phyloP scores from a whole-genome alignment of 1,284 basidiomycete genomes.

The Waitea zeae region DNA sequence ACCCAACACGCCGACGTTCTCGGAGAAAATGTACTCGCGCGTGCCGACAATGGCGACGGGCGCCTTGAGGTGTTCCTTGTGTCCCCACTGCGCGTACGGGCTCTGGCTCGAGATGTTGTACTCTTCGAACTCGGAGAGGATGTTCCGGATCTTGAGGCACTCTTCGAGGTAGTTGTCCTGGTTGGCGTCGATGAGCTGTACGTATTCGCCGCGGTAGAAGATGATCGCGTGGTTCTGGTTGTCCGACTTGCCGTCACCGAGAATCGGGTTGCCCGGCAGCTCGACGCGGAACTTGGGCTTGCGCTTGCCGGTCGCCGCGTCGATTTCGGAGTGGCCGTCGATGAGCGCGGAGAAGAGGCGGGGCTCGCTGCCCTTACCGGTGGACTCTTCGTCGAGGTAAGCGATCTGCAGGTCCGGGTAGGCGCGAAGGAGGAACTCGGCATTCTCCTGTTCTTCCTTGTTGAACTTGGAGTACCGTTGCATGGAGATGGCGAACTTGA shows the following conservation, averaged over 20 bases:
- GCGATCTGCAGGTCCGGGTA: constrained; percentile 99
- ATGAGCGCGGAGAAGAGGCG: constrained; percentile 89
- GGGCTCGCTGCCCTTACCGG: constrained; percentile 78
- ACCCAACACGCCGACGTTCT: constrained; percentile 98
- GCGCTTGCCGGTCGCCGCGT: constrained; percentile 78
- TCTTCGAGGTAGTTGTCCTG: constrained; percentile 99
- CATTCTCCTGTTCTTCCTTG: constrained; percentile 98
- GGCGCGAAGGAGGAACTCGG: constrained; percentile 93
- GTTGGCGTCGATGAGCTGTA: constrained; percentile 99
- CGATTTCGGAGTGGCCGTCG: constrained; percentile 94
- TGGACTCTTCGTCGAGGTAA: constrained; percentile 92
- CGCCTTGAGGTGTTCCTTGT: constrained; percentile 78
- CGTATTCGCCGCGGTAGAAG: constrained; percentile 97
- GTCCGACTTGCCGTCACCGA: constrained; percentile 98
- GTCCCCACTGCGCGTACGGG: constrained; percentile 89
- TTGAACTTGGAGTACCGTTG: constrained; percentile 99
- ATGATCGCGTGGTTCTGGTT: constrained; percentile 99
- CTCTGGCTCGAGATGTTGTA: constrained; percentile 83
- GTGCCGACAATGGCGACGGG: constrained; percentile 98
- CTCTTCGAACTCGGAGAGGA: constrained; percentile 96
- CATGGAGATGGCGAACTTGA: constrained; percentile 99
- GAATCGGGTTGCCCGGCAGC: constrained; percentile 97
- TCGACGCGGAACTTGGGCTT: constrained; percentile 98
- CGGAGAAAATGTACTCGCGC: constrained; percentile 99
- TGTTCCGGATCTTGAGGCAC: constrained; percentile 96